Percentiles rank a stretch among this genome's conserved stretches.
phyloP scores from a whole-genome alignment of 768 basidiomycete species.

The Gymnopilus junonius region DNA sequence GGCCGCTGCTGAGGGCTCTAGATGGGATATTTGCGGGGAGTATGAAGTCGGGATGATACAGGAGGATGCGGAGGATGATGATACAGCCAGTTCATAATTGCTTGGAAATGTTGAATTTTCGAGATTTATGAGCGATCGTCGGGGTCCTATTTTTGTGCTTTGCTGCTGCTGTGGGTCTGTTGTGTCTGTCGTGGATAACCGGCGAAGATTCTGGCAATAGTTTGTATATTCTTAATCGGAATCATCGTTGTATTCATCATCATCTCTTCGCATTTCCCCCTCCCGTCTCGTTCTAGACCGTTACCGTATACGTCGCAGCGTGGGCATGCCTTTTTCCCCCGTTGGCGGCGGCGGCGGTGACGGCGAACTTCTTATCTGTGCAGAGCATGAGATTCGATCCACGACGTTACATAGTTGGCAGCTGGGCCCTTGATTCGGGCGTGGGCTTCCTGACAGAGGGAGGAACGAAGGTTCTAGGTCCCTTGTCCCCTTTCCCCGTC shows the following conservation, averaged over 20 bases:
- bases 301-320: no score
- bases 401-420: no score
- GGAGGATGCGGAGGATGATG: constrained; percentile 61
- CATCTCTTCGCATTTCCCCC: no score
- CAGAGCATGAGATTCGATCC: no score
- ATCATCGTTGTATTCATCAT: background rate
- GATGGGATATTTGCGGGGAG: constrained; percentile 94
- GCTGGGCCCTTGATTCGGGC: no score
- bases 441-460: no score
- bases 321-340: no score
- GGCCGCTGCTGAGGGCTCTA: constrained; percentile 83
- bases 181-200: background rate
- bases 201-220: background rate
- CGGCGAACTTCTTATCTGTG: no score
- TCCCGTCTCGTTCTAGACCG: no score
- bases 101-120: background rate
- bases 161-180: background rate
- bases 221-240: background rate
- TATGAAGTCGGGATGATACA: constrained; percentile 88
- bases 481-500: no score
- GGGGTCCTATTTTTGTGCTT: background rate
- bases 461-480: no score
- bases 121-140: background rate
- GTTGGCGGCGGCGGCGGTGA: no score
- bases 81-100: constrained; percentile 22